These are phyloP conservation scores for Platanthera zijinensis DNA, from an alignment of 106 monocot species.

Conservation along the genomic window DNA sequence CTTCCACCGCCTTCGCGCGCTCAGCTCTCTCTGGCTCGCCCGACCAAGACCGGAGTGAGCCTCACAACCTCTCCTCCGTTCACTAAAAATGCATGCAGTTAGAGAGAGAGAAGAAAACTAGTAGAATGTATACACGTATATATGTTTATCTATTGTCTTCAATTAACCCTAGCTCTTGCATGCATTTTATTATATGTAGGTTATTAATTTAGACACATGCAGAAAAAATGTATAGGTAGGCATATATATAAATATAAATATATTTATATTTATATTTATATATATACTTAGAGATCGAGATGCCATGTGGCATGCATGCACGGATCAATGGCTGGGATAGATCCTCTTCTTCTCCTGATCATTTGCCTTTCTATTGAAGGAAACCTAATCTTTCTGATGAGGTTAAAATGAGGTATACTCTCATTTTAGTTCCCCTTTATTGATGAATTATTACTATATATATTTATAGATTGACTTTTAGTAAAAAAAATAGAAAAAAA, in stretches of 20 bases:
- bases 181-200: background rate
- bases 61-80: background rate
- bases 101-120: background rate
- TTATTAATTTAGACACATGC: background rate
- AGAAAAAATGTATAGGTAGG: conserved; percentile 3
- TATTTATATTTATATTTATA: background rate
- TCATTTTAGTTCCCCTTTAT: too few relatives aligned
- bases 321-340: background rate
- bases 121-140: too few relatives aligned
- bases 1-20: conserved; percentile 66
- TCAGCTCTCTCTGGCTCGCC: conserved; percentile 71
- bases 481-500: too few relatives aligned
- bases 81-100: background rate
- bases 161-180: background rate
- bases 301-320: background rate
- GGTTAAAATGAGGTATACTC: too few relatives aligned
- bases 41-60: conserved; percentile 37
- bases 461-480: too few relatives aligned
- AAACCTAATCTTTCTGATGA: background rate
- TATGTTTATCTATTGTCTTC: background rate
- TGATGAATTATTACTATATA: too few relatives aligned
- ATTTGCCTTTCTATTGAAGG: background rate
- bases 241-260: background rate
- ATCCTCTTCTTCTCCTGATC: background rate
- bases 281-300: background rate